These are phyloP conservation scores for Trichoderma brevicompactum DNA, from an alignment of 2,329 filamentous ascomycete genomes.

Conservation along the genomic window DNA sequence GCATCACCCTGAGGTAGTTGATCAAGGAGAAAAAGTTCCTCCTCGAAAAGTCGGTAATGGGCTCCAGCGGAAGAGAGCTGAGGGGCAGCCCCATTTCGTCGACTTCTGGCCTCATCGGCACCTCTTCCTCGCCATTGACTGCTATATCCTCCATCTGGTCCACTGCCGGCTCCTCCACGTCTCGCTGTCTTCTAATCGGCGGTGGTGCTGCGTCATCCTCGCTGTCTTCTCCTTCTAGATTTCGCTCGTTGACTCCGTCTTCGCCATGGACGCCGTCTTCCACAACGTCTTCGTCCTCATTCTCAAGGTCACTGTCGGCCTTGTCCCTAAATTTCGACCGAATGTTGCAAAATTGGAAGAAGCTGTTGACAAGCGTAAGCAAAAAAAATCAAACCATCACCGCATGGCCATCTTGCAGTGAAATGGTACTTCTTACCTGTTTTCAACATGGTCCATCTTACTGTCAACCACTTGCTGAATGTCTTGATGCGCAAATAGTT, in stretches of 20 bases:
- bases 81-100: conserved; percentile 87
- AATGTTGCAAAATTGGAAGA: conserved; percentile 86
- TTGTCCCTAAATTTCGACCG: conserved; percentile 58
- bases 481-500: conserved; percentile 93
- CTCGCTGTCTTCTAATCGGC: conserved; percentile 69
- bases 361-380: conserved; percentile 54
- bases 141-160: conserved; percentile 33
- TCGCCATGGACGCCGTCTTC: conserved; percentile 33
- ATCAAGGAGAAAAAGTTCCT: conserved; percentile 95
- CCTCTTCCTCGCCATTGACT: conserved; percentile 38
- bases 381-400: neutral
- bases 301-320: conserved; percentile 37
- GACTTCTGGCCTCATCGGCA: conserved; percentile 61
- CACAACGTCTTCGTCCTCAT: conserved; percentile 34
- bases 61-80: conserved; percentile 69
- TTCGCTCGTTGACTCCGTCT: conserved; percentile 41
- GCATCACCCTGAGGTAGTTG: conserved; percentile 93
- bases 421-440: conserved; percentile 61
- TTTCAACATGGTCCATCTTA: conserved; percentile 78
- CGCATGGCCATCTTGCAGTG: neutral
- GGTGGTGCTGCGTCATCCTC: conserved; percentile 83
- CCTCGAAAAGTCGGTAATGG: conserved; percentile 88
- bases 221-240: conserved; percentile 52
- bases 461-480: conserved; percentile 88
- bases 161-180: conserved; percentile 46